These are phyloP conservation scores for Plasmodium cynomolgi DNA, from an alignment of 169 alveolate genomes.

Conservation along the genomic window DNA sequence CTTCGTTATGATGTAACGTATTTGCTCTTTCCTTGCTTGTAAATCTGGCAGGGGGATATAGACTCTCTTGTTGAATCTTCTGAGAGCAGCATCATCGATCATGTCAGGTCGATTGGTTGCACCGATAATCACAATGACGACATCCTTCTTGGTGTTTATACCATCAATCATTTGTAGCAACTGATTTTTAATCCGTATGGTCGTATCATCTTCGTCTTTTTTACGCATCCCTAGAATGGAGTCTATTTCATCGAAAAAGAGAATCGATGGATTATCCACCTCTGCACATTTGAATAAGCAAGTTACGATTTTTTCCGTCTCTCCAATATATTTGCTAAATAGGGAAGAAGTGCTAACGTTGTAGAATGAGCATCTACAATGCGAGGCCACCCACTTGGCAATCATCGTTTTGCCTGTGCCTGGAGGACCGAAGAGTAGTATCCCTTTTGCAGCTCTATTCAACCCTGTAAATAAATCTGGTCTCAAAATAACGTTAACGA, in stretches of 20 bases:
- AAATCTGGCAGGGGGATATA: conserved; percentile 94
- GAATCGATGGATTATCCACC: conserved; percentile 91
- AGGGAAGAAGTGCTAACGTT: conserved; percentile 94
- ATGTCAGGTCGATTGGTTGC: conserved; percentile 96
- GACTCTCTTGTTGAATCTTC: conserved; percentile 93
- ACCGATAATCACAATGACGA: conserved; percentile 90
- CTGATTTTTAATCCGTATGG: conserved; percentile 94
- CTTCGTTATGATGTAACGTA: conserved; percentile 85
- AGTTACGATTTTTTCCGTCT: conserved; percentile 93
- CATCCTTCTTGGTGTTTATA: conserved; percentile 87
- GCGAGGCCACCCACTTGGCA: conserved; percentile 95
- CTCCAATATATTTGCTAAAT: conserved; percentile 95
- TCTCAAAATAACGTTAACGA: conserved; percentile 88
- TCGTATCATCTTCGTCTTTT: conserved; percentile 92
- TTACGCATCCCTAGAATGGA: conserved; percentile 91
- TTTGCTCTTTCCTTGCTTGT: conserved; percentile 88
- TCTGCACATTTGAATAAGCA: conserved; percentile 92
- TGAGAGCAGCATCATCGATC: conserved; percentile 96
- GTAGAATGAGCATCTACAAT: conserved; percentile 92
- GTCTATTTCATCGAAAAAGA: conserved; percentile 96
- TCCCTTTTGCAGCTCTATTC: conserved; percentile 90
- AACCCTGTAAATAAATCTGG: conserved; percentile 91
- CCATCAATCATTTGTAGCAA: conserved; percentile 95
- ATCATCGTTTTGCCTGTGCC: conserved; percentile 92
- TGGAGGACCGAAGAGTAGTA: conserved; percentile 91